Percentiles rank a stretch among this genome's conserved stretches.
Conservation (phyloP, 192 early-diverging fungal species). For the Radiomyces spectabilis region DNA sequence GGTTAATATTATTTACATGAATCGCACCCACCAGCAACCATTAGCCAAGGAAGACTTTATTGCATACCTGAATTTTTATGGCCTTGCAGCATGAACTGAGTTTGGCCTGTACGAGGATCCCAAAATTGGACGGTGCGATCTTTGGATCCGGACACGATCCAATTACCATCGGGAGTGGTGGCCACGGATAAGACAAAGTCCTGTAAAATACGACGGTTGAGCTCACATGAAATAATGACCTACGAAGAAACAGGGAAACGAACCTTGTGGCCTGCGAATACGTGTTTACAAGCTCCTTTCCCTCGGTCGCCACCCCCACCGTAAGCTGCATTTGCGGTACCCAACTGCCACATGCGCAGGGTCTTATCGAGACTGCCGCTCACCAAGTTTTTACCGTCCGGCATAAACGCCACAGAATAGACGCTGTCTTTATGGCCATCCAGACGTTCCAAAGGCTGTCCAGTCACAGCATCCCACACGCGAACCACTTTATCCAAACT, state of each 20-base stretch:
- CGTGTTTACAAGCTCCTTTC: conserved; percentile 40
- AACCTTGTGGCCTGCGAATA: conserved; percentile 49
- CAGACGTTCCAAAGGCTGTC: conserved; percentile 76
- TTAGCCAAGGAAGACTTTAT: neutral
- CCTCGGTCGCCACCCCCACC: too few relatives aligned
- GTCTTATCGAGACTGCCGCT: conserved; percentile 92
- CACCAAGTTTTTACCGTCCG: conserved; percentile 91
- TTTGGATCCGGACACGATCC: conserved; percentile 89
- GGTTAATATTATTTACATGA: too few relatives aligned
- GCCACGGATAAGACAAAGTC: conserved; percentile 98
- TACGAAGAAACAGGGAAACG: too few relatives aligned
- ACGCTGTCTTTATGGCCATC: conserved; percentile 96
- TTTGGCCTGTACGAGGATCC: conserved; percentile 70
- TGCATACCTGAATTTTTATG: conserved; percentile 90
- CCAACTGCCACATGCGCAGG: conserved; percentile 89
- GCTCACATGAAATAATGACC: too few relatives aligned
- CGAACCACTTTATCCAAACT: conserved; percentile 92
- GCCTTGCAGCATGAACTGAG: conserved; percentile 84
- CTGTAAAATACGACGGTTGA: too few relatives aligned
- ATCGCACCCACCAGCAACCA: neutral
- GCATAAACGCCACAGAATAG: conserved; percentile 93
- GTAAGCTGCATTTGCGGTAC: conserved; percentile 2
- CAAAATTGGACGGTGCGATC: conserved; percentile 92
- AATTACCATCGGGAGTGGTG: conserved; percentile 74
- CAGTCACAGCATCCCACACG: conserved; percentile 83